Evolutionary conservation across 192 early-diverging fungal species (phyloP).

Genomic region (Haplosporangium gracile): DNA sequence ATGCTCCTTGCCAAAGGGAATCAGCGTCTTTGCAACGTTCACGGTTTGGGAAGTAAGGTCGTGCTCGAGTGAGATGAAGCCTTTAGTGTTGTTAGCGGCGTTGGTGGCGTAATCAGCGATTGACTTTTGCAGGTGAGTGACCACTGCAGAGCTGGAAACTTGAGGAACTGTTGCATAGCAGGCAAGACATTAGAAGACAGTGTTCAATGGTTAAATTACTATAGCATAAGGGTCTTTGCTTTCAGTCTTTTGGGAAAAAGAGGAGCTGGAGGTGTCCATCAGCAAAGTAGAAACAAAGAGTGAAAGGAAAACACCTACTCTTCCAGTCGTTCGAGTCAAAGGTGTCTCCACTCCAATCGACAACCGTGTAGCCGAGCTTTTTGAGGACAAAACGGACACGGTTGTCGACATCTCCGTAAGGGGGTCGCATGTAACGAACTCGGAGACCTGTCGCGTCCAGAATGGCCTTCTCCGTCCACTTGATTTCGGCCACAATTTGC

Average conservation of each 20-base stretch:
- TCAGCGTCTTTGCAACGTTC: slow-evolving; percentile 18
- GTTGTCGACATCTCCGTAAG: slow-evolving; percentile 82
- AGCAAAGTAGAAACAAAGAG: too few species aligned
- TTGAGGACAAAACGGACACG: slow-evolving; percentile 73
- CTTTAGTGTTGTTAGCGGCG: neutral
- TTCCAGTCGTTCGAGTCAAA: slow-evolving; percentile 55
- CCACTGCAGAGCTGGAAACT: neutral
- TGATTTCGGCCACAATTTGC: slow-evolving; percentile 52
- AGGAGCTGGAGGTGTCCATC: neutral
- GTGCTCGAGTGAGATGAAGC: slow-evolving; percentile 49
- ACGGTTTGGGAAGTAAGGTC: slow-evolving; percentile 19
- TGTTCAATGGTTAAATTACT: neutral
- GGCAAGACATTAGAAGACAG: neutral
- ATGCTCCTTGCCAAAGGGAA: slow-evolving; percentile 11
- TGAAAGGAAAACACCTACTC: slow-evolving; percentile 22
- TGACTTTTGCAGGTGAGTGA: neutral
- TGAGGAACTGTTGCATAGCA: slow-evolving; percentile 2
- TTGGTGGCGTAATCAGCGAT: neutral
- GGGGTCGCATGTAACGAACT: slow-evolving; percentile 66
- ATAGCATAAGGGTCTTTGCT: neutral
- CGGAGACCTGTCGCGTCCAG: slow-evolving; percentile 34
- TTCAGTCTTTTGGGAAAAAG: neutral
- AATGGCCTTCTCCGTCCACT: slow-evolving; percentile 53
- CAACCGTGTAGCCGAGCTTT: slow-evolving; percentile 63
- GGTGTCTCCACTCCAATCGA: slow-evolving; percentile 51